Evolutionary conservation across 768 basidiomycete species (phyloP), one percentile per base, ranked within the genome.

Genomic region (Porphyrellus cyaneotinctus): DNA sequence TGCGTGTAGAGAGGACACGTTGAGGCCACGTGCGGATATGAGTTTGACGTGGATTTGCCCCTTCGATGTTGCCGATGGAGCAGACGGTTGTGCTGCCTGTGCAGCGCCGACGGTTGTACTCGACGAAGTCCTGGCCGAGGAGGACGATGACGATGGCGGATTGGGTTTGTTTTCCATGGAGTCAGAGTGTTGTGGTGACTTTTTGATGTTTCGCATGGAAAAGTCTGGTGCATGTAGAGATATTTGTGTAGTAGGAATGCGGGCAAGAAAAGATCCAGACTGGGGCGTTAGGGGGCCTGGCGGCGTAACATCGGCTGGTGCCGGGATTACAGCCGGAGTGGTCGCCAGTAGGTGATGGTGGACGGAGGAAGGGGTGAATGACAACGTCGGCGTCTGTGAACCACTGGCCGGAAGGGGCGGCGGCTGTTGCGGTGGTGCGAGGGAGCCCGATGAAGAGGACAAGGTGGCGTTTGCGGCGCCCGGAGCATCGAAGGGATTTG

Each of bases 31-130:
- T 13, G 91, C 97, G 59, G 87, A 85, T 70, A 99, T 92, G 67
- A 99, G 84, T 72, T 98, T 98, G 72, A 99, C 88, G 63, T 91
- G 91, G 49, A 99, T 87, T 72, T 94, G 92, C 54, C 89, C 89
- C 63, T 72, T 77, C 55, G 77, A 74, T 11, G 73, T 67, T 33
- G 68, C 69, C 4, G 74, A 68, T 52, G 69, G 45, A 7, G 64
- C 59, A 35, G 49, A 68, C 45, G 53, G 70, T 33, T 71, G 58
- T 43, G 70, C 41, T 7, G 68, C 18, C 24, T 63, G 57, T 10
- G 56, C 38, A 57, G 61, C 28, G 32, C 58, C 45, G 43, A 43
- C 47, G 26, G 54, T 45, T 12, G 58, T 56, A 22, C 63, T 66
- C 45, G 72, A 62, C 33, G 76, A 65, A 26, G 75, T 46, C 56